A percentile compares a stretch with the other conserved stretches of the same genome.
Evolutionary conservation across 2,329 filamentous ascomycete genomes (phyloP).

Genomic region (Claviceps sp.): DNA sequence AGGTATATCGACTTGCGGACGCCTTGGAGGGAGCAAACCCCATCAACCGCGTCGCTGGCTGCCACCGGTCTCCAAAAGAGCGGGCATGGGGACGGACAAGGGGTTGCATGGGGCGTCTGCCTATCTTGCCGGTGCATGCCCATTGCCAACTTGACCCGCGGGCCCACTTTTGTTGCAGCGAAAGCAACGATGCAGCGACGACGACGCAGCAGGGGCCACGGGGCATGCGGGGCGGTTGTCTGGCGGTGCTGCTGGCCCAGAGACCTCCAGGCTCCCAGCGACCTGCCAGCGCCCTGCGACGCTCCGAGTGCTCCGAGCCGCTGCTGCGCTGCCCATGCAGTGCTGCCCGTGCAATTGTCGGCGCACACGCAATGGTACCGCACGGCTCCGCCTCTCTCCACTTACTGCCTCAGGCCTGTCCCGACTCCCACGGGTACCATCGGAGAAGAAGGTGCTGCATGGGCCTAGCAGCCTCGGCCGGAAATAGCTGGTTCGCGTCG

Average conservation of each 20-base stretch:
- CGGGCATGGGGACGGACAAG: background rate
- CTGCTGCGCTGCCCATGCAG: too few species aligned
- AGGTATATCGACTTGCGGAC: background rate
- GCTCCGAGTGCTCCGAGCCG: too few species aligned
- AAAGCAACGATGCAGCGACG: background rate
- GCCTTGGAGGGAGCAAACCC: background rate
- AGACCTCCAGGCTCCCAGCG: too few species aligned
- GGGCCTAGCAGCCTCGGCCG: background rate
- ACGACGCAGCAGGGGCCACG: background rate
- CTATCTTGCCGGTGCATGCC: background rate
- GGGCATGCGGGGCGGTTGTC: background rate
- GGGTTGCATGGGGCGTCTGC: background rate
- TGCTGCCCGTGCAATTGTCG: too few species aligned
- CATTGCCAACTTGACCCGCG: too few species aligned
- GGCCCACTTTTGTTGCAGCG: too few species aligned
- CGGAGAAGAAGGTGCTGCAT: too few species aligned
- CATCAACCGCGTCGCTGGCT: conserved; percentile 2
- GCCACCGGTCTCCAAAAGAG: conserved; percentile 1
- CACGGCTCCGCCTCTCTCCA: too few species aligned
- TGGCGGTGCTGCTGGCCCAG: background rate
- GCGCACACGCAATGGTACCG: too few species aligned
- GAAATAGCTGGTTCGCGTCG: conserved; percentile 6
- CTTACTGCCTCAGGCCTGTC: background rate
- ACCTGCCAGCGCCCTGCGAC: too few species aligned
- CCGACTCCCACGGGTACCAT: too few species aligned